A percentile compares a stretch with the other conserved stretches of the same genome.
Evolutionary conservation across 495 filamentous ascomycete genomes (phyloP).

Genomic region (Penicillium herquei): DNA sequence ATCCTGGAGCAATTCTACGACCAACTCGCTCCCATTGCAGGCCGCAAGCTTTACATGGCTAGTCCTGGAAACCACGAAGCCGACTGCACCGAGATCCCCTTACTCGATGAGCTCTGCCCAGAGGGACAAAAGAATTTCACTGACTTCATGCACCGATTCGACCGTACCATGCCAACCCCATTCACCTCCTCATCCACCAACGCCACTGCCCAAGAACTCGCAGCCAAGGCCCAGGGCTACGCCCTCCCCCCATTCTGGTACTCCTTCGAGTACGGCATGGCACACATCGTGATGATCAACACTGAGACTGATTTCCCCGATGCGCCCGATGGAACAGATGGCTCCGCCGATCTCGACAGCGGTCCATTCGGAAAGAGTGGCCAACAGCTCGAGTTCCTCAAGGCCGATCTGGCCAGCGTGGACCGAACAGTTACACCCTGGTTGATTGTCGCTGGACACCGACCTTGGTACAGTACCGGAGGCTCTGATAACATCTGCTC

Average conservation of each 20-base stretch:
- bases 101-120: slow-evolving; percentile 45
- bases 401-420: slow-evolving; percentile 47
- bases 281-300: slow-evolving; percentile 56
- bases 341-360: slow-evolving; percentile 44
- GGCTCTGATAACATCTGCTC: slow-evolving; percentile 40
- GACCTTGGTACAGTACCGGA: slow-evolving; percentile 55
- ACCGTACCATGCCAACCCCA: slow-evolving; percentile 46
- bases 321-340: slow-evolving; percentile 43
- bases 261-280: slow-evolving; percentile 63
- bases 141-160: slow-evolving; percentile 56
- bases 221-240: slow-evolving; percentile 45
- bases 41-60: slow-evolving; percentile 52
- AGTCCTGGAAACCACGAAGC: slow-evolving; percentile 57
- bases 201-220: slow-evolving; percentile 42
- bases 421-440: slow-evolving; percentile 54
- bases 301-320: slow-evolving; percentile 54
- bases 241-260: slow-evolving; percentile 64
- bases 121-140: slow-evolving; percentile 61
- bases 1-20: slow-evolving; percentile 57
- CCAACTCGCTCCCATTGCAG: slow-evolving; percentile 45
- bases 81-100: slow-evolving; percentile 45
- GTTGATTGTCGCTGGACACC: slow-evolving; percentile 58
- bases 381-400: slow-evolving; percentile 43
- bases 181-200: slow-evolving; percentile 49
- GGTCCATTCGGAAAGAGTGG: slow-evolving; percentile 49